Evolutionary conservation across 768 basidiomycete genomes (phyloP), one percentile per base, ranked within the genome.

Genomic region (Lanmaoa pseudosensibilis): DNA sequence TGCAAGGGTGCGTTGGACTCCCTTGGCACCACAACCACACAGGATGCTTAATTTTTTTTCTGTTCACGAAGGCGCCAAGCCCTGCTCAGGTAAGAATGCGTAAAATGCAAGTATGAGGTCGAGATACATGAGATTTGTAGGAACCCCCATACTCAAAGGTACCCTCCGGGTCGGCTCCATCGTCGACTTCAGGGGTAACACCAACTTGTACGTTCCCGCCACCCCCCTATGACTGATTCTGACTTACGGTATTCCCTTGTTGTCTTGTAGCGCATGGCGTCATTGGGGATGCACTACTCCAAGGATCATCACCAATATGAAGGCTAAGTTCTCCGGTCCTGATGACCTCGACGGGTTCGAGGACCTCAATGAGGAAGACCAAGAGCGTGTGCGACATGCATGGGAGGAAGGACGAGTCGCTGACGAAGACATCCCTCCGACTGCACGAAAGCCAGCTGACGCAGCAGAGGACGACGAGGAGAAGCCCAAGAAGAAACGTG

Each of bases 201-300:
- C 83, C 10, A 79, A 69, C 63, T 90, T 88, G 90, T 90, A 69
- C 62, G 77, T 74, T 32, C 6, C 11, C 2, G 37, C 25, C 73
- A 27, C 45, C 30, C 38, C 54, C 4, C 15, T 34, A 19, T 34
- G 21, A 1, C 21, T 40, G 38, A 30, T 46, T 13, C 43, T 55
- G 8, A 56, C 32, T 23, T 32, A 33, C 5, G 25, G 1, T 23
- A 8, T 39, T 13, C 7, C 25, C 3, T 60, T 39, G 37, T 46
- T 34, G n/a, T 49, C 27, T 46, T 16, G 18, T 13, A 92, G 90
- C 66, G 70, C 78, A 34, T 96, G 91, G 91, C 84, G 92, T 59
- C 94, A 96, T 66, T 96, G 92, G 92, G 93, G 93, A 19, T 95
- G 94, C 67, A 79, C 82, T 8, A 93, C 92, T 0, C 43, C 77